These are phyloP conservation scores for Jimgerdemannia lactiflua DNA, from an alignment of 192 early-diverging fungal genomes.

Conservation along the genomic window DNA sequence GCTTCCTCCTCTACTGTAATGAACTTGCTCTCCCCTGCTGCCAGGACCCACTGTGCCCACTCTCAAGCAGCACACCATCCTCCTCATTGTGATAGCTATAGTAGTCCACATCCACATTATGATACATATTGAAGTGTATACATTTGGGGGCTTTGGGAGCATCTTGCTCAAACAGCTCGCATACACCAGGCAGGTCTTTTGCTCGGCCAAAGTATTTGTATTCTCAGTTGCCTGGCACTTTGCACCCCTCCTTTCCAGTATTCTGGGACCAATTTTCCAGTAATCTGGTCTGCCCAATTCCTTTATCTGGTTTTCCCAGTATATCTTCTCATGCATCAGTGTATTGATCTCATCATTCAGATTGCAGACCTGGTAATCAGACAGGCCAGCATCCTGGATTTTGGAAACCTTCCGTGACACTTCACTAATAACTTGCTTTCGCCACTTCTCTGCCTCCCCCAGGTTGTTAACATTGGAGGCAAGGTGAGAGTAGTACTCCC, in stretches of 20 bases:
- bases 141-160: conserved; percentile 44
- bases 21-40: conserved; percentile 5
- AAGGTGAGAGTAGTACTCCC: conserved; percentile 72
- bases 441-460: conserved; percentile 89
- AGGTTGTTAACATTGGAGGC: conserved; percentile 68
- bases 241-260: conserved; percentile 85
- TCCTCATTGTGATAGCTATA: conserved; percentile 95
- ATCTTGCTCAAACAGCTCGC: conserved; percentile 84
- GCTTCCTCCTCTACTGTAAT: background rate
- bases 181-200: conserved; percentile 89
- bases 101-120: conserved; percentile 89
- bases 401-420: conserved; percentile 84
- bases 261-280: conserved; percentile 69
- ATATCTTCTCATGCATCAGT: conserved; percentile 82
- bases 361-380: conserved; percentile 91
- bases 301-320: conserved; percentile 89
- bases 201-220: conserved; percentile 99
- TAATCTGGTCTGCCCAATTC: conserved; percentile 95
- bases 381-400: conserved; percentile 87
- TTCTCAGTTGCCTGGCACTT: conserved; percentile 85
- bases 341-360: conserved; percentile 98
- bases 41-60: conserved; percentile 2
- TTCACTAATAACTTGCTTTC: conserved; percentile 84
- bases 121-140: conserved; percentile 67
- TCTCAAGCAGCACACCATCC: conserved; percentile 75